Percentiles rank a stretch among this genome's conserved stretches.
These are phyloP conservation scores for Colletotrichum aenigma DNA, from an alignment of 2,329 filamentous ascomycete genomes.

Conservation along the genomic window DNA sequence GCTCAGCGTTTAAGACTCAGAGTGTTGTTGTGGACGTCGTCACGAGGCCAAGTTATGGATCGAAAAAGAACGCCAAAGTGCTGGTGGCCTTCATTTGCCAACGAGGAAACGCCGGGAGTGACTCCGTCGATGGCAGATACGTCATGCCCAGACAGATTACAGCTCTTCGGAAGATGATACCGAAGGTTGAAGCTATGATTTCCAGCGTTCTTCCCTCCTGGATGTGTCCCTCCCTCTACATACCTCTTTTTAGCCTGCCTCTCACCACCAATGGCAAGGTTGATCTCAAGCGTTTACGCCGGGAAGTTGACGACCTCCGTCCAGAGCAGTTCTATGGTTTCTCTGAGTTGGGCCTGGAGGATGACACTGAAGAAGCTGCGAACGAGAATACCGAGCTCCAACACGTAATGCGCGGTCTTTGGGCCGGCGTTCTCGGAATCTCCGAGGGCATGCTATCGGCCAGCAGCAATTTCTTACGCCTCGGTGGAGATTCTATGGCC, in stretches of 20 bases:
- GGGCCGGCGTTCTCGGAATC: background rate
- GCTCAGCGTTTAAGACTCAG: background rate
- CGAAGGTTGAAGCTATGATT: background rate
- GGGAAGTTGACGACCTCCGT: background rate
- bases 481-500: constrained; percentile 27
- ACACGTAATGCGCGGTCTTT: background rate
- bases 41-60: background rate
- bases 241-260: background rate
- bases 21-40: constrained; percentile 10
- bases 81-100: constrained; percentile 8
- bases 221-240: constrained; percentile 12
- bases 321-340: constrained; percentile 4
- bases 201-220: background rate
- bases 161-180: background rate
- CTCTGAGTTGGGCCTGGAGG: background rate
- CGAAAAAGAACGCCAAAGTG: background rate
- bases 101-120: background rate
- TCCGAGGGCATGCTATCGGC: constrained; percentile 1
- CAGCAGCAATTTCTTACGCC: constrained; percentile 26
- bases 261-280: constrained; percentile 1
- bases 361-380: background rate
- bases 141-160: background rate
- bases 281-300: background rate
- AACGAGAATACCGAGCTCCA: background rate
- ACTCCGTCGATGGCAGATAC: background rate